Conservation (phyloP, 2,329 filamentous ascomycete species). For the Cytospora piceicola region DNA sequence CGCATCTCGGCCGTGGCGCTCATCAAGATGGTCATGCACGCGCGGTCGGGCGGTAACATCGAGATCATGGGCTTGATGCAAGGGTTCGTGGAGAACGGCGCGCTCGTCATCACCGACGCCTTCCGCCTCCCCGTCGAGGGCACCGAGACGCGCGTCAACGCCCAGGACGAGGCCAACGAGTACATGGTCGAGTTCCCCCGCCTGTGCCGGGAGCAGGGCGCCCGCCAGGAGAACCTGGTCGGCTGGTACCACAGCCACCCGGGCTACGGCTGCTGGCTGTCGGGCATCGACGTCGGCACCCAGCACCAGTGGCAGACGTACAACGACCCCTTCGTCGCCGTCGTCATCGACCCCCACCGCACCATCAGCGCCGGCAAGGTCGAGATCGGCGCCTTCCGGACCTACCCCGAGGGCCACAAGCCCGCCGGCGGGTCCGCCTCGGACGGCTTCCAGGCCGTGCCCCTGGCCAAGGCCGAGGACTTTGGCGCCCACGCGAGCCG, state of each 20-base stretch:
- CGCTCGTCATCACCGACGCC: slow-evolving; percentile 91
- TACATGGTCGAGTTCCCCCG: slow-evolving; percentile 90
- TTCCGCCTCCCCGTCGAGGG: slow-evolving; percentile 94
- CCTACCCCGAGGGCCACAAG: slow-evolving; percentile 77
- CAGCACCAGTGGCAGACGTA: slow-evolving; percentile 84
- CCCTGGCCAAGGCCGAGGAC: slow-evolving; percentile 90
- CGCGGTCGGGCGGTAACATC: slow-evolving; percentile 86
- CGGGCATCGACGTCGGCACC: slow-evolving; percentile 91
- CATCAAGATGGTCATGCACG: slow-evolving; percentile 99
- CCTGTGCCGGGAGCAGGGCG: slow-evolving; percentile 71
- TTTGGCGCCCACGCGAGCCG: slow-evolving; percentile 90
- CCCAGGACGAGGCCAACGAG: slow-evolving; percentile 93
- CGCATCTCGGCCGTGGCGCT: slow-evolving; percentile 92
- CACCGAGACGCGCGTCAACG: slow-evolving; percentile 97
- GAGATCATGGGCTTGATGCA: slow-evolving; percentile 99
- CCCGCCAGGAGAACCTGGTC: slow-evolving; percentile 83
- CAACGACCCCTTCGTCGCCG: slow-evolving; percentile 89
- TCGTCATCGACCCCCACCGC: slow-evolving; percentile 94
- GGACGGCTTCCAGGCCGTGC: slow-evolving; percentile 76
- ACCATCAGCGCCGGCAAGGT: slow-evolving; percentile 95
- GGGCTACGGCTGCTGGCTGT: slow-evolving; percentile 97
- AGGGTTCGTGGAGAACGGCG: slow-evolving; percentile 83
- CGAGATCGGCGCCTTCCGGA: slow-evolving; percentile 95
- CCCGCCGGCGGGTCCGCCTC: slow-evolving; percentile 40
- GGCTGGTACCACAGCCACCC: slow-evolving; percentile 99